Base-by-base conservation (phyloP, 2,329 filamentous ascomycete species). In the Aspergillus glaucus region DNA sequence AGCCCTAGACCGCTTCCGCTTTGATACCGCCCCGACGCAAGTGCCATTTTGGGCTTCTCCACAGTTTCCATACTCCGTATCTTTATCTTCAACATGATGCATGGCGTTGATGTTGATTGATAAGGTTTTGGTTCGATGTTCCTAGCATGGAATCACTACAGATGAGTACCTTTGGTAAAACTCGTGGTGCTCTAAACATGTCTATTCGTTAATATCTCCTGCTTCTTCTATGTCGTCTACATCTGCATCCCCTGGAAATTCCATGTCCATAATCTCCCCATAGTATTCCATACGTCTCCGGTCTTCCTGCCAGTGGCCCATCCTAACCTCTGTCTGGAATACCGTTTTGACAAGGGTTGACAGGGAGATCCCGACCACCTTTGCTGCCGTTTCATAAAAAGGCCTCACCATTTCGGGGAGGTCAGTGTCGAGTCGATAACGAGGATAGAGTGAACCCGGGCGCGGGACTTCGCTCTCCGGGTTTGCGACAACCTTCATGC, bases 351-450 rank as follows among this genome's bases (percentile, higher is more conserved):
- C 59, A 40, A 84, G 64, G 32, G 72, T 75, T 22, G 73, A 64
- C 42, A 82, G 51, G 9, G 74, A 74, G 30, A 80, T 56, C 6
- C 77, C 80, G 6, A 72, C 72, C 14, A 77, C 59, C 50, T 68
- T 69, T 8, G 79, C 78, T 9, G 72, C 76, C 43, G 73, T 66
- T 50, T 77, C 68, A 55, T 79, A 79, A 49, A 84, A 79, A 0
- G 60, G 49, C 46, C 63, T 74, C 15, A 73, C 75, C 12, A 58
- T 57, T 4, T 70, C 66, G 14, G 73, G 66, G 24, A 84, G 61
- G 24, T 79, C 75, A 2, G 72, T 65, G 48, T 70, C 70, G 28
- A 63, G 67, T 45, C 71, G 73, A 61, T 77, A 81, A 6, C 71
- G 65, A 34, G 62, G 65, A 56, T 83, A 83, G 36, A 62, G 62